Evolutionary conservation across 2,329 filamentous ascomycete genomes (phyloP), one percentile per base, ranked within the genome.

Genomic region (Cladophialophora exuberans): DNA sequence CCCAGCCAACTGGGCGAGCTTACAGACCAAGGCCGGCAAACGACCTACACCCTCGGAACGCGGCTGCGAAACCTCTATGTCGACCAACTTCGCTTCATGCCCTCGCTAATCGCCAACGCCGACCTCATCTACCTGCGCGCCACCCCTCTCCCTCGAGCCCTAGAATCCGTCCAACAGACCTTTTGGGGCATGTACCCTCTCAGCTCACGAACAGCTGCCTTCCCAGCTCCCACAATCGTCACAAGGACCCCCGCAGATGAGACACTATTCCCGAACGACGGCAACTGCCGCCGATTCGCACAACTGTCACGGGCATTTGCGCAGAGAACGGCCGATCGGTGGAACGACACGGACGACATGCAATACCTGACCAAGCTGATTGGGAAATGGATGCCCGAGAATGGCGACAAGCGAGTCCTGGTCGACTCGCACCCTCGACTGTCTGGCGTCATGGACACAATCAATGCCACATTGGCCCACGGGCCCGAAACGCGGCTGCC

Each of bases 391-490:
- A 96, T 97, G 89, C 90, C 90, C 0, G 79, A 84, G 6, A 79
- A 80, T 30, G 80, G 78, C 25, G 47, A 56, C 35, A 81, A 81
- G 9, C 79, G 80, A 33, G 85, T 97, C 6, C 89, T 88, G 22
- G 89, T 97, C 6, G 91, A 97, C 70, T 86, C 86, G 1, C 86
- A 87, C 56, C 94, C 94, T 0, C 81, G 92, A 39, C 78, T 97
- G 10, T 91, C 86, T 4, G 94, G 94, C 49, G 87, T 99, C 65
- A 90, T 96, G 88, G 94, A 99, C 73, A 94, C 90, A 0, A 82
- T 97, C 67, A 97, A 97, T 69, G 84, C 90, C 5, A 96, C 90
- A 0, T 78, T 88, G 10, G 93, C 92, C 2, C 94, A 97, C 69
- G 90, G 89, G 0, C 83, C 88, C 0, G 81, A 82, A 9, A 97